Evolutionary conservation across 2,329 filamentous ascomycete species (phyloP), one percentile per base, ranked within the genome.

Genomic region (Ascochyta lentis): DNA sequence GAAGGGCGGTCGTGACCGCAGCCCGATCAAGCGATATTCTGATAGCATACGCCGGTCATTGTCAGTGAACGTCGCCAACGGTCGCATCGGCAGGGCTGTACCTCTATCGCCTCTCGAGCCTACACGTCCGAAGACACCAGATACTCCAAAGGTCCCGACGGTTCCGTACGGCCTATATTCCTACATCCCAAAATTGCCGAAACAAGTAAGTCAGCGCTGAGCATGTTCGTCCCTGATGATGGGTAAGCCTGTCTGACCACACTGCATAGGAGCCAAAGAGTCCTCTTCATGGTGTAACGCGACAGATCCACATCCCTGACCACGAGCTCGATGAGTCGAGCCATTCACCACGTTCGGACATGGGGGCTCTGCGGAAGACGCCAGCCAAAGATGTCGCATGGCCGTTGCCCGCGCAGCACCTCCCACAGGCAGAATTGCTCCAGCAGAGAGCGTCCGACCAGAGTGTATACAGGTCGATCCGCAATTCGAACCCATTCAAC

Each of bases 251-350:
- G 3, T n/a, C 48, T 56, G 23, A 51, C 19, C 5, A 39, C n/a
- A 15, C 5, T 3, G 7, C 13, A 13, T 13, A 56, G 46, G 56
- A 63, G 33, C 59, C 59, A 3, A 69, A 65, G 50, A 68, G 56
- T 40, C 61, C 67, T 16, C 42, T 62, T 1, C 61, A 70, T 26
- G 65, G 66, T 35, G 59, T 67, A 2, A 69, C 65, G 6, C 61
- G 61, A 35, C 60, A 60, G 6, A 27, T 65, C 7, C 29, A 59
- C 5, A 42, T 66, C 24, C 49, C 55, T 27, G 58, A 58, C 12
- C 15, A 38, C 2, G 37, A 23, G 24, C 4, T 27, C n/a, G 29
- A 47, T 7, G 37, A 27, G 2, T 8, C 3, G 3, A 33, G 13
- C 23, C 13, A 16, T 24, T 24, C 16, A 15, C 9, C 19, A 23